Percentiles rank a stretch among this genome's conserved stretches.
These are phyloP conservation scores for Pinus tabuliformis DNA, from an alignment of 75 land plant genomes.

Conservation along the genomic window DNA sequence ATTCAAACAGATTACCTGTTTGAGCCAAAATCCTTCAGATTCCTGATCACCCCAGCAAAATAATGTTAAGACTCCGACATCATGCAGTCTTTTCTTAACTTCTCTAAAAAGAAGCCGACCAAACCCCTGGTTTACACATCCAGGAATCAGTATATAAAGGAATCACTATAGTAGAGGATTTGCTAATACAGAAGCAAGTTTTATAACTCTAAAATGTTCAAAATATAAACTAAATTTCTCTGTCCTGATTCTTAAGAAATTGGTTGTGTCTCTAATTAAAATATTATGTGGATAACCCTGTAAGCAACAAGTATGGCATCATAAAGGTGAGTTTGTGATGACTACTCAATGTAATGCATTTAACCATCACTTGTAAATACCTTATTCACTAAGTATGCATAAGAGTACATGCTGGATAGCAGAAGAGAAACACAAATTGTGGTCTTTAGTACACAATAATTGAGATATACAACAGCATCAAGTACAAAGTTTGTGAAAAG, in stretches of 20 bases:
- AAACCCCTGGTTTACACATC: conserved; percentile 49
- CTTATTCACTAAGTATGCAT: no score
- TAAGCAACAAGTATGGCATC: no score
- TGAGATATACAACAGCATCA: no score
- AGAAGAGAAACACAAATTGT: no score
- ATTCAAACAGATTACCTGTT: conserved; percentile 52
- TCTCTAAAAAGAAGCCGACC: conserved; percentile 52
- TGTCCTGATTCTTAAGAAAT: background rate
- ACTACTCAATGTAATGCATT: no score
- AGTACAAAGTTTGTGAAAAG: no score
- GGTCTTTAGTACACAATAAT: no score
- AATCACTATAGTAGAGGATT: background rate
- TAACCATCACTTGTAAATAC: no score
- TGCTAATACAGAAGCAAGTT: background rate
- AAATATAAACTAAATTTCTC: background rate
- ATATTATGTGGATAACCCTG: no score
- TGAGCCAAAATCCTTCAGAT: conserved; percentile 86
- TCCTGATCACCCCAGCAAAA: conserved; percentile 85
- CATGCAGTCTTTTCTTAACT: conserved; percentile 55
- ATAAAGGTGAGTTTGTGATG: no score
- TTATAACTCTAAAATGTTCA: background rate
- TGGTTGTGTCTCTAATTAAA: background rate
- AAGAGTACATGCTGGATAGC: no score
- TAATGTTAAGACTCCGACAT: conserved; percentile 67
- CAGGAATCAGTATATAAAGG: background rate